Conservation (phyloP, 257 asterid genomes). For the Gentiana macrophylla region DNA sequence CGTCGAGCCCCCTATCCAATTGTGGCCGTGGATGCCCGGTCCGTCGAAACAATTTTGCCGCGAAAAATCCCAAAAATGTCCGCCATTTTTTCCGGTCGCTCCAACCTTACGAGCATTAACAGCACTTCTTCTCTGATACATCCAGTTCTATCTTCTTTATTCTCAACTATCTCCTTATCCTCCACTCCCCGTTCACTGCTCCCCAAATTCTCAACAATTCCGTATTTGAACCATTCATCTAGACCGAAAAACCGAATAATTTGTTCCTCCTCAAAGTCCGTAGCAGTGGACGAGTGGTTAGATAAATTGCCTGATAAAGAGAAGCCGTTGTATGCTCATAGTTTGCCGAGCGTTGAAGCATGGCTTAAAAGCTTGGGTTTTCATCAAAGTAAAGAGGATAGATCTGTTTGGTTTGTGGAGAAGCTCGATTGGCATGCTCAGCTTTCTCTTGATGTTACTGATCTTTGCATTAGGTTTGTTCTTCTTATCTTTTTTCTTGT, state of each 20-base stretch:
- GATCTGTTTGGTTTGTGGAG: slow-evolving; percentile 87
- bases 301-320: slow-evolving; percentile 80
- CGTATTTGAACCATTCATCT: slow-evolving; percentile 13
- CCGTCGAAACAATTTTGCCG: too few species aligned
- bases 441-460: slow-evolving; percentile 82
- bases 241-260: slow-evolving; percentile 19
- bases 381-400: slow-evolving; percentile 72
- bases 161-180: slow-evolving; percentile 5
- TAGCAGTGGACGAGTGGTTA: slow-evolving; percentile 72
- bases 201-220: slow-evolving; percentile 23
- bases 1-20: too few species aligned
- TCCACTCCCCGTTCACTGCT: slow-evolving; percentile 3
- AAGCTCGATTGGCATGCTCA: slow-evolving; percentile 84
- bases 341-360: slow-evolving; percentile 91
- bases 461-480: slow-evolving; percentile 65
- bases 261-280: slow-evolving; percentile 41
- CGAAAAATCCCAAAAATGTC: too few species aligned
- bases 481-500: not conserved
- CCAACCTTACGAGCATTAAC: too few species aligned
- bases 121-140: not conserved
- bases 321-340: slow-evolving; percentile 82
- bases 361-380: slow-evolving; percentile 81
- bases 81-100: too few species aligned
- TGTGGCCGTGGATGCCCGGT: too few species aligned
- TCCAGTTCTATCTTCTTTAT: not conserved